Conservation (phyloP, 257 asterid genomes). For the Verbena officinalis region DNA sequence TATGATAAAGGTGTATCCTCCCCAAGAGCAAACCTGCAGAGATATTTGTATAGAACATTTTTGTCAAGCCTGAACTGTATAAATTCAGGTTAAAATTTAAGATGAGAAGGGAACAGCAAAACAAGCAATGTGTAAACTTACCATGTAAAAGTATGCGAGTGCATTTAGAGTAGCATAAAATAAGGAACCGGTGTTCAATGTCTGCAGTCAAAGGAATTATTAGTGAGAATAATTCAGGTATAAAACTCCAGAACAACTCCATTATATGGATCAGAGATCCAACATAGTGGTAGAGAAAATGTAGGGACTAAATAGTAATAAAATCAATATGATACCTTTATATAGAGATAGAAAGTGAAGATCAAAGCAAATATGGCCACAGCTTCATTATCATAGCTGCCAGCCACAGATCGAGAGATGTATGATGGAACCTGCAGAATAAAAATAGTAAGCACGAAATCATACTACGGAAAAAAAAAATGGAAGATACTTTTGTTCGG, state of each 20-base stretch:
- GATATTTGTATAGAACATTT: conserved; percentile 24
- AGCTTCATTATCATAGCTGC: conserved; percentile 99
- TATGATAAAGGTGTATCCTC: conserved; percentile 98
- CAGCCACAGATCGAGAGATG: conserved; percentile 99
- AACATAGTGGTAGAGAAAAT: conserved; percentile 1
- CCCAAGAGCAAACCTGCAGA: conserved; percentile 99
- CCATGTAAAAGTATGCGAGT: conserved; percentile 97
- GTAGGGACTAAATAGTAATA: conserved; percentile 20
- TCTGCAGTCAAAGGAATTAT: conserved; percentile 56
- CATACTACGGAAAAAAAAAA: conserved; percentile 10
- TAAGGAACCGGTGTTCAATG: conserved; percentile 96
- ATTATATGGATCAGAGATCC: conserved; percentile 1
- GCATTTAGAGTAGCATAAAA: conserved; percentile 94
- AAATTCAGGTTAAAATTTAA: conserved; percentile 13
- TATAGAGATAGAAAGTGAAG: conserved; percentile 92
- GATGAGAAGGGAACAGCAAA: conserved; percentile 9
- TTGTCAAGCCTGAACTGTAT: conserved; percentile 20
- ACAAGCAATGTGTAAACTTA: conserved; percentile 34
- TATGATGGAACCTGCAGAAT: conserved; percentile 90
- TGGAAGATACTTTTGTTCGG: conserved; percentile 13
- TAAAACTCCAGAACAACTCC: conserved; percentile 17
- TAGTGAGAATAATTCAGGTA: conserved; percentile 17
- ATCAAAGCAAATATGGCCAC: conserved; percentile 99
- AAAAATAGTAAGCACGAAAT: not conserved
- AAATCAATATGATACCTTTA: conserved; percentile 65